phyloP scores from a whole-genome alignment of 2,329 filamentous ascomycete genomes.

The Cercospora sojina region DNA sequence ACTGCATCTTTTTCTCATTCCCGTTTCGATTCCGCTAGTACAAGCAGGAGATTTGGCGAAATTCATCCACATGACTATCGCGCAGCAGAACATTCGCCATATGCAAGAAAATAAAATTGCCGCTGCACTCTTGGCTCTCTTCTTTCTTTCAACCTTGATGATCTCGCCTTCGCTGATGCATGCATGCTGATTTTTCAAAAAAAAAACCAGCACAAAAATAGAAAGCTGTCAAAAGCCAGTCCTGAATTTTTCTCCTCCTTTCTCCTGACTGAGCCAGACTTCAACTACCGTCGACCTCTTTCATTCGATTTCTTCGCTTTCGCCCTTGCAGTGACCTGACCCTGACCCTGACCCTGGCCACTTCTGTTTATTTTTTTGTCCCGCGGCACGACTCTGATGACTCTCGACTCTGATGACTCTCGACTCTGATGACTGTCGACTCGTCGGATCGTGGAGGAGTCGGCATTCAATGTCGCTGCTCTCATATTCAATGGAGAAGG shows the following conservation, averaged over 20 bases:
- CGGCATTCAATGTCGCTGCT: too few species aligned
- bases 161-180: background rate
- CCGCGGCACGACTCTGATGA: too few species aligned
- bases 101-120: background rate
- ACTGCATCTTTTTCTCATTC: background rate
- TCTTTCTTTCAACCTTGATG: background rate
- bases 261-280: too few species aligned
- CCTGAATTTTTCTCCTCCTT: background rate
- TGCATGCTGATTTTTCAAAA: background rate
- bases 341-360: too few species aligned
- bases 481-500: too few species aligned
- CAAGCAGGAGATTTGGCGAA: background rate
- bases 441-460: too few species aligned
- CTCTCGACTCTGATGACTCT: too few species aligned
- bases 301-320: too few species aligned
- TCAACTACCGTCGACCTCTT: too few species aligned
- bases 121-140: background rate
- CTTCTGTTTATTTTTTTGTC: too few species aligned
- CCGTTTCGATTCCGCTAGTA: background rate
- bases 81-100: background rate
- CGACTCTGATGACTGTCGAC: too few species aligned
- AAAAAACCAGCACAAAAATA: background rate
- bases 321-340: too few species aligned
- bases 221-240: background rate
- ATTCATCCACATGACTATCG: background rate